Conservation (phyloP, 1,284 basidiomycete species). For the Ganoderma lucidum region DNA sequence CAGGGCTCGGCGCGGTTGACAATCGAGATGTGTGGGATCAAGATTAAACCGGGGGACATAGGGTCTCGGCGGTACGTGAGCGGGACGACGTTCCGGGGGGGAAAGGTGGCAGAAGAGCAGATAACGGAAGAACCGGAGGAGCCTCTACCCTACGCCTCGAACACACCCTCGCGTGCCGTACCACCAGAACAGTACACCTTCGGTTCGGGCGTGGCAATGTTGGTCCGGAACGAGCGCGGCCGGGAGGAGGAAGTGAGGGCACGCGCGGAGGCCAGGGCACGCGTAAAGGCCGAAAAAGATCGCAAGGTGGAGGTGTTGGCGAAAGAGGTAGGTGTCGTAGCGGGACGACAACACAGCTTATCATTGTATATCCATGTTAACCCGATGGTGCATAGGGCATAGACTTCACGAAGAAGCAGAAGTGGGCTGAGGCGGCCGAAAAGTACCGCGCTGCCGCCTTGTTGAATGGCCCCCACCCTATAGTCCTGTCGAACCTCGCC, state of each 20-base stretch:
- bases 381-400: slow-evolving; percentile 36
- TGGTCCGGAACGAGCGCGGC: not conserved
- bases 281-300: not conserved
- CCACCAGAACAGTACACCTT: not conserved
- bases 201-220: not conserved
- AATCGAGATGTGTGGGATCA: slow-evolving; percentile 34
- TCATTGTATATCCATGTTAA: not conserved
- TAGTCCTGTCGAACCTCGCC: slow-evolving; percentile 51
- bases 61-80: slow-evolving; percentile 14
- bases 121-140: not conserved
- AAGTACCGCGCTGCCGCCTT: slow-evolving; percentile 37
- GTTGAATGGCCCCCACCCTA: slow-evolving; percentile 34
- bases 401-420: slow-evolving; percentile 31
- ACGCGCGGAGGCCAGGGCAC: not conserved
- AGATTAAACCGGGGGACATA: slow-evolving; percentile 30
- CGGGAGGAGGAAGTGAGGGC: not conserved
- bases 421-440: slow-evolving; percentile 35
- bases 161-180: too few species aligned
- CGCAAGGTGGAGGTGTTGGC: not conserved
- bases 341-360: not conserved
- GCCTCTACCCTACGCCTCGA: not conserved
- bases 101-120: not conserved
- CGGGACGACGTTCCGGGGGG: not conserved
- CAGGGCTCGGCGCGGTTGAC: slow-evolving; percentile 27
- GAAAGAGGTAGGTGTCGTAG: not conserved